Base-by-base conservation (phyloP, 139 green algal species). In the Chlorella sp. region DNA sequence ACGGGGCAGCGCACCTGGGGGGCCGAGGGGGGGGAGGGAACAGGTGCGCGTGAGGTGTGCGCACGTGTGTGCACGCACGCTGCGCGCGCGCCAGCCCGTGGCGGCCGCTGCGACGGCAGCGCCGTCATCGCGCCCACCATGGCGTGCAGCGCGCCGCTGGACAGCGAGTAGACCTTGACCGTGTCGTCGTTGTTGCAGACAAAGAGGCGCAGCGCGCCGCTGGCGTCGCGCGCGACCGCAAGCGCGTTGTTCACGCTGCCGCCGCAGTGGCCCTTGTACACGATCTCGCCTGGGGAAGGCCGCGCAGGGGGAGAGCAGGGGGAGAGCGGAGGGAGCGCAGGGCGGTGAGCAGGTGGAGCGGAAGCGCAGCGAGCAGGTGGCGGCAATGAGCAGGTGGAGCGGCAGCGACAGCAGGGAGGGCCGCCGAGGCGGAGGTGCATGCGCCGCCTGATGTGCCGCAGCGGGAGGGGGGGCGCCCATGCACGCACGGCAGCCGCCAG, bases 161-260 rank as follows among this genome's bases (percentile, higher is more conserved):
- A 43, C 64, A 92, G 77, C 38, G 41, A 61, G 51, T 82, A 89
- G 23, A 92, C 81, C 66, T 89, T 90, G 62, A 94, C 75, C 8
- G 74, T 90, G 48, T 84, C 72, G 77, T 94, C 90, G 71, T 95
- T 95, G 86, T 90, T 91, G 84, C 84, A 90, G 35, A 91, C 79
- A 83, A 90, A 89, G 60, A 93, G 77, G 48, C 68, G 67, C 42
- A 82, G 50, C 78, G 79, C 67, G 8, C 68, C 75, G 33, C 41
- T 73, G 19, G 74, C 51, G 58, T 87, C 84, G 15, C 67, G 46
- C 42, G 79, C 75, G 50, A 90, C 75, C 63, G 86, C 78, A 48
- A 91, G 73, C 55, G 81, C 79, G 73, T 90, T 89, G 83, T 93
- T 93, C 23, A 92, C 88, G 17, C 50, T 77, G 38, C 79, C 85